phyloP scores from a whole-genome alignment of 2,329 filamentous ascomycete species.

The Botrytis tulipae region DNA sequence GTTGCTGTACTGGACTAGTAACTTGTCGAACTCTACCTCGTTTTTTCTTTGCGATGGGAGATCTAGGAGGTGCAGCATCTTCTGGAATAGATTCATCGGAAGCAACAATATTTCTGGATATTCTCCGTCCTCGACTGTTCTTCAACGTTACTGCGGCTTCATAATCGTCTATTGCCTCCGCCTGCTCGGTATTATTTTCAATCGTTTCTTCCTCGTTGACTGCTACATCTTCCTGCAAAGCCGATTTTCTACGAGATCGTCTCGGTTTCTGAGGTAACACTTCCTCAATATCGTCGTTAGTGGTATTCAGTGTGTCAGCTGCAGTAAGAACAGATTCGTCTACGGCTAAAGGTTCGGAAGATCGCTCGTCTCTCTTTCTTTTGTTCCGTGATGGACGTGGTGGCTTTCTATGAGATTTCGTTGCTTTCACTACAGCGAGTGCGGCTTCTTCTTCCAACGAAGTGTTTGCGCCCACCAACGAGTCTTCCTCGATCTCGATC shows the following conservation, averaged over 20 bases:
- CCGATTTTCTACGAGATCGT: slow-evolving; percentile 9
- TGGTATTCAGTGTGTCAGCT: background rate
- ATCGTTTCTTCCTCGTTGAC: background rate
- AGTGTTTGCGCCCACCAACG: background rate
- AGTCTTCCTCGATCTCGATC: background rate
- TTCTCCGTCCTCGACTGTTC: slow-evolving; percentile 43
- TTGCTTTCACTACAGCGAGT: background rate
- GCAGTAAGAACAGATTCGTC: background rate
- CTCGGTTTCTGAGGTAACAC: background rate
- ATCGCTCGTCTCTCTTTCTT: slow-evolving; percentile 27
- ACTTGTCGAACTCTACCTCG: slow-evolving; percentile 22
- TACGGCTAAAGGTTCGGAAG: background rate
- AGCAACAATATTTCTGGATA: slow-evolving; percentile 36
- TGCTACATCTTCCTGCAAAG: background rate
- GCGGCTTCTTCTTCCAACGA: background rate
- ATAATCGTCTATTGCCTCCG: slow-evolving; percentile 39
- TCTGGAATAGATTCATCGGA: slow-evolving; percentile 41
- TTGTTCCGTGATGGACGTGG: slow-evolving; percentile 28
- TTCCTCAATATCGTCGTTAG: background rate
- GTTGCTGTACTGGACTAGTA: slow-evolving; percentile 28
- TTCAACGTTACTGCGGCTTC: slow-evolving; percentile 39
- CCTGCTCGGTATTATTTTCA: slow-evolving; percentile 24
- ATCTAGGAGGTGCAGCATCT: slow-evolving; percentile 30
- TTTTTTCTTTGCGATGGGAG: slow-evolving; percentile 22
- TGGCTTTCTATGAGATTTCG: background rate